A percentile compares a stretch with the other conserved stretches of the same genome.
phyloP scores from a whole-genome alignment of 23 red algal genomes.

The Cyanidium caldarium region DNA sequence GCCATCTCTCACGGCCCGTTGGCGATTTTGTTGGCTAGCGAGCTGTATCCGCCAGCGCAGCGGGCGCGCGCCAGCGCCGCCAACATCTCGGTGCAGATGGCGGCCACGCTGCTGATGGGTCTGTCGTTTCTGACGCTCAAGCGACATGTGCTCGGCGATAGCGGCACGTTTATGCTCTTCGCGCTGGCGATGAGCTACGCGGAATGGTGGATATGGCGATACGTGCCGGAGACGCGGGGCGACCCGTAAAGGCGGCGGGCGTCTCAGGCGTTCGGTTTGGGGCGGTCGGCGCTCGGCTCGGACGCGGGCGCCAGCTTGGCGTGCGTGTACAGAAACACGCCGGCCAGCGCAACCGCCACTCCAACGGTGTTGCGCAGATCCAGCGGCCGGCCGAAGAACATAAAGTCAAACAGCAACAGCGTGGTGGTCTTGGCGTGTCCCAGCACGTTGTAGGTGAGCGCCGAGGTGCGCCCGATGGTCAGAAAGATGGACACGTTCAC shows the following conservation, averaged over 20 bases:
- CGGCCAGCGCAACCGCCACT: constrained; percentile 46
- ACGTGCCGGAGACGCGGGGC: neutral
- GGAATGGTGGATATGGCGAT: neutral
- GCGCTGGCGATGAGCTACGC: neutral
- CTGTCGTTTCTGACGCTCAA: neutral
- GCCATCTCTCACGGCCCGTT: constrained; percentile 42
- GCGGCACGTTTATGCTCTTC: neutral
- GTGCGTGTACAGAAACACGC: constrained; percentile 69
- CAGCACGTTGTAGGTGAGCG: constrained; percentile 91
- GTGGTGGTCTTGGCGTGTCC: constrained; percentile 78
- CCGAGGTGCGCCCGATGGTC: constrained; percentile 72
- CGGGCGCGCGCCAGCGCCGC: constrained; percentile 14
- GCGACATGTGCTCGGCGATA: neutral
- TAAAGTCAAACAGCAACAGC: constrained; percentile 68
- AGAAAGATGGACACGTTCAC: constrained; percentile 92
- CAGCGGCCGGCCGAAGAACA: constrained; percentile 59
- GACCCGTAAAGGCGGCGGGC: no score
- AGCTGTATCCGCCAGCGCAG: constrained; percentile 26
- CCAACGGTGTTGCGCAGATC: constrained; percentile 43
- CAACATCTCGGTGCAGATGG: neutral
- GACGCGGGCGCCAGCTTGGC: no score
- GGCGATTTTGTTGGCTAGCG: constrained; percentile 30
- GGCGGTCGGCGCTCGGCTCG: no score
- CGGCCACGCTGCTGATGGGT: neutral
- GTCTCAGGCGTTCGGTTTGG: no score